Conservation (phyloP, 2,329 filamentous ascomycete species). For the Neocatenulostroma microsporum region DNA sequence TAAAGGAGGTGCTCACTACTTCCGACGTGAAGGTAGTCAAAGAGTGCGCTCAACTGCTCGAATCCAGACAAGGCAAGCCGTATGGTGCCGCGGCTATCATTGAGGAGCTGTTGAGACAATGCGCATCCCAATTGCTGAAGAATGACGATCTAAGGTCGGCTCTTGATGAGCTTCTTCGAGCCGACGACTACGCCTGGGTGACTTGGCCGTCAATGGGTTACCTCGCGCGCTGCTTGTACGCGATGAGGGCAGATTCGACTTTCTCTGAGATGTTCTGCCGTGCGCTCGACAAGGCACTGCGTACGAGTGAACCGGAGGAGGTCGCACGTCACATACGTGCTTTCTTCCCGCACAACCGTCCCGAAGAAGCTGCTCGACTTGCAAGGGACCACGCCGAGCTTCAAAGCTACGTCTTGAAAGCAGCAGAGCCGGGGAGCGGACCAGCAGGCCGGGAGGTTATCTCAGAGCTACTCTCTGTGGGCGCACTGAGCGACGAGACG, state of each 20-base stretch:
- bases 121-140: conserved; percentile 34
- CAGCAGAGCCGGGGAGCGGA: conserved; percentile 8
- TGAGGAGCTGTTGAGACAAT: conserved; percentile 44
- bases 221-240: conserved; percentile 58
- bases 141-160: conserved; percentile 37
- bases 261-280: conserved; percentile 25
- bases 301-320: conserved; percentile 15
- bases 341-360: conserved; percentile 28
- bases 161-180: conserved; percentile 42
- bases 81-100: conserved; percentile 56
- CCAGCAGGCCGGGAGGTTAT: conserved; percentile 8
- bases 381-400: conserved; percentile 29
- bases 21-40: conserved; percentile 38
- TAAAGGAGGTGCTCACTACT: conserved; percentile 24
- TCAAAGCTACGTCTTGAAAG: conserved; percentile 27
- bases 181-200: conserved; percentile 53
- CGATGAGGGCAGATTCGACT: conserved; percentile 31
- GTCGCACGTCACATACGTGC: conserved; percentile 18
- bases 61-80: conserved; percentile 54
- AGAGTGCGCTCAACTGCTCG: conserved; percentile 44
- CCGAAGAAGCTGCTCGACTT: conserved; percentile 29
- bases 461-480: conserved; percentile 15
- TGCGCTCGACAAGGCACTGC: conserved; percentile 14
- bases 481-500: conserved; percentile 29
- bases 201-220: conserved; percentile 60